Base-by-base conservation (phyloP, 2,329 filamentous ascomycete genomes). In the Purpureocillium lavendulum region DNA sequence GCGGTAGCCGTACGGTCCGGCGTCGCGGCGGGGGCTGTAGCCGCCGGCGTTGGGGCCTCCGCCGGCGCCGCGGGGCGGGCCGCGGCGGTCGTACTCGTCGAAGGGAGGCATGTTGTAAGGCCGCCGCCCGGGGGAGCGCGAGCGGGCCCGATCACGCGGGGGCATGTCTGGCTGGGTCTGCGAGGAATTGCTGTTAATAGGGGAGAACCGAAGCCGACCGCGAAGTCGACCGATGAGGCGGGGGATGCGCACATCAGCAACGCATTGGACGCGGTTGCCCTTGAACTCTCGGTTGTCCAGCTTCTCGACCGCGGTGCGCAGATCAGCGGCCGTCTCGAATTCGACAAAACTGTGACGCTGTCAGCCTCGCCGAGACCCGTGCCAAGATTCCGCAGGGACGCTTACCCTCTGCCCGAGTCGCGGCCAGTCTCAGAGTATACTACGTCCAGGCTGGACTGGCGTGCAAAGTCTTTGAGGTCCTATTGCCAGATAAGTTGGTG, bases 401-500 rank as follows among this genome's bases (percentile, higher is more conserved):
- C 84, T 66, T 66, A 95, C 88, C 90, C 90, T 77, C 85, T 87
- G 50, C 88, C 87, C 50, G 84, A 84, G 60, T 94, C 89, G 56
- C 90, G 88, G 54, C 82, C 84, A 45, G 94, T 94, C 69, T 98
- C 92, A 49, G 89, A 96, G 64, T 95, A 98, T 57, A 98, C 92
- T 50, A 98, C 92, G 63, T 97, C 92, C 65, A 95, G 78, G 65
- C 88, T 88, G 64, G 90, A 94, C 65, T 94, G 87, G 61, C 92
- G 88, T 47, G 92, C 92, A 68, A 98, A 98, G 65, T 98, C 92
- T 85, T 98, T 98, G 40, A 98, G 81, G 67, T 98, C 92, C 92
- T 98, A 88, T 82, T 71, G 77, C 76, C 77, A 76, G 75, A 84
- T 92, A 86, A 89, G 85, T 88, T 69, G 77, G 64, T 69, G 62